Evolutionary conservation across 768 basidiomycete species (phyloP).

Genomic region (Termitomyces sp.): DNA sequence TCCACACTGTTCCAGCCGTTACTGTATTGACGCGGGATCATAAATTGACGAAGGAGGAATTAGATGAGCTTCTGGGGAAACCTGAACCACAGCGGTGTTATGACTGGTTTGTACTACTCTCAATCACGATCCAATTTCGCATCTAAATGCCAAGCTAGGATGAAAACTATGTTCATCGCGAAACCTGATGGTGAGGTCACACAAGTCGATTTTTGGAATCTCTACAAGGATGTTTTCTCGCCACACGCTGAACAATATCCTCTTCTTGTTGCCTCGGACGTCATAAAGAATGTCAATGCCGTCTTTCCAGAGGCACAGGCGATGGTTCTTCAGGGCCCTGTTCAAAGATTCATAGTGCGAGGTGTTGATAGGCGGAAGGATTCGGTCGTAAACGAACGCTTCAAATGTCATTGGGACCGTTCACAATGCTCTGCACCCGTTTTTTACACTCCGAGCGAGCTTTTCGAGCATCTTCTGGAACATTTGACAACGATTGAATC

Average conservation of each 20-base stretch:
- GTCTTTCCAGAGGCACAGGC: slow-evolving; percentile 86
- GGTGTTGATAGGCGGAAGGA: slow-evolving; percentile 74
- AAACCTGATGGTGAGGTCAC: slow-evolving; percentile 77
- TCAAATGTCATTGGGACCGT: slow-evolving; percentile 75
- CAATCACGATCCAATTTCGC: not conserved
- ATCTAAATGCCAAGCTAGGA: slow-evolving; percentile 46
- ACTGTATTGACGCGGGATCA: slow-evolving; percentile 47
- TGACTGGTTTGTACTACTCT: slow-evolving; percentile 54
- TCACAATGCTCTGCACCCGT: slow-evolving; percentile 44
- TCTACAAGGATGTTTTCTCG: slow-evolving; percentile 82
- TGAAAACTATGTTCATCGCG: slow-evolving; percentile 81
- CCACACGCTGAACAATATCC: slow-evolving; percentile 51
- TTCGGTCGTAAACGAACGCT: slow-evolving; percentile 48
- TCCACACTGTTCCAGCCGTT: slow-evolving; percentile 52
- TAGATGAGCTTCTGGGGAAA: slow-evolving; percentile 49
- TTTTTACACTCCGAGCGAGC: slow-evolving; percentile 48
- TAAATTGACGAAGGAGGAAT: slow-evolving; percentile 66
- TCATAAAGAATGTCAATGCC: slow-evolving; percentile 86
- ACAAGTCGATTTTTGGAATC: slow-evolving; percentile 93
- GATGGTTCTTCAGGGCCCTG: slow-evolving; percentile 72
- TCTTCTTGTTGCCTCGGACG: slow-evolving; percentile 81
- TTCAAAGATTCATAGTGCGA: slow-evolving; percentile 80
- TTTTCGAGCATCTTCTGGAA: slow-evolving; percentile 69
- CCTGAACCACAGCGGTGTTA: slow-evolving; percentile 77
- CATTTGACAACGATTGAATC: slow-evolving; percentile 44